Evolutionary conservation across 2,329 filamentous ascomycete species (phyloP).

Genomic region (Colletotrichum sp.): DNA sequence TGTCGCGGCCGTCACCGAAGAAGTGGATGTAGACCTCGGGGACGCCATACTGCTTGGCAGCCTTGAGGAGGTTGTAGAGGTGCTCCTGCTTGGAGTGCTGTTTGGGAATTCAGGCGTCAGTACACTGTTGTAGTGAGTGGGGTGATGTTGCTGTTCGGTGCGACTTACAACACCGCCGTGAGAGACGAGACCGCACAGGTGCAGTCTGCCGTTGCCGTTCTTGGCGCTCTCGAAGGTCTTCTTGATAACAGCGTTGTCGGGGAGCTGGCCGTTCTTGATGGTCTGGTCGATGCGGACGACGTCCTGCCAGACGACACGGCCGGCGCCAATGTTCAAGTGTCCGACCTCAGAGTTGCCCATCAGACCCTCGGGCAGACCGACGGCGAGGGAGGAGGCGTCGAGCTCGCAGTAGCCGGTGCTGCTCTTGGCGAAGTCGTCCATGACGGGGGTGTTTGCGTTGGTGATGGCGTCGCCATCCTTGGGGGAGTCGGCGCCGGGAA

Average conservation of each 20-base stretch:
- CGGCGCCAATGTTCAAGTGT: conserved; percentile 97
- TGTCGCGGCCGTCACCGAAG: conserved; percentile 97
- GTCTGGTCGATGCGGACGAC: conserved; percentile 95
- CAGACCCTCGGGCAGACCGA: conserved; percentile 92
- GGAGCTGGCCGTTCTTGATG: conserved; percentile 84
- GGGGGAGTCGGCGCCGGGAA: conserved; percentile 79
- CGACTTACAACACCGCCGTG: conserved; percentile 84
- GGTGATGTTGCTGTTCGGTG: background rate
- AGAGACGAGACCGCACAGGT: conserved; percentile 90
- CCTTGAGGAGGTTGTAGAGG: conserved; percentile 83
- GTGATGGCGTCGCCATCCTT: conserved; percentile 95
- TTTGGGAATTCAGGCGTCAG: background rate
- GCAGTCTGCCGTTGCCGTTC: conserved; percentile 87
- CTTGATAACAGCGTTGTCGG: conserved; percentile 78
- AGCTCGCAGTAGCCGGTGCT: conserved; percentile 88
- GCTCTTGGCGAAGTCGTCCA: conserved; percentile 89
- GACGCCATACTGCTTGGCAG: conserved; percentile 86
- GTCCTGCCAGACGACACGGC: conserved; percentile 97
- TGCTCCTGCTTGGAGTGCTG: conserved; percentile 95
- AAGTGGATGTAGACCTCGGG: conserved; percentile 98
- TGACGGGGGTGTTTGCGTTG: conserved; percentile 88
- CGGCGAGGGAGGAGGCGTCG: conserved; percentile 93
- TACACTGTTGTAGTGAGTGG: background rate
- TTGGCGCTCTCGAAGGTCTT: conserved; percentile 79
- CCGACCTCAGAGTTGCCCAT: conserved; percentile 99